Conservation (phyloP, 441 rosid species). For the Pelargonium citronellum region DNA sequence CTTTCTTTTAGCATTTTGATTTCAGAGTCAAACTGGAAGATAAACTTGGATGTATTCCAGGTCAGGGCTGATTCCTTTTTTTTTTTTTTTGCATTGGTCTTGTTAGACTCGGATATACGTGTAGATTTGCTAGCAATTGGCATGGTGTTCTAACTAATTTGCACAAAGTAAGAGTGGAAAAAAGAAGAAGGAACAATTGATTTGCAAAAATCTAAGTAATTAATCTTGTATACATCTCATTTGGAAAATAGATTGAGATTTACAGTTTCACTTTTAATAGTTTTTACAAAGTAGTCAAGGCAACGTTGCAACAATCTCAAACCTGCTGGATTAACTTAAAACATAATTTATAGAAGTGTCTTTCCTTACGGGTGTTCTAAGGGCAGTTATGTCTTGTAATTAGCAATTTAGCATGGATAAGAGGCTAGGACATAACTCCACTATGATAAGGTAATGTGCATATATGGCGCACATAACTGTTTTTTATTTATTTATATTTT, state of each 20-base stretch:
- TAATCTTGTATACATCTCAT: no score
- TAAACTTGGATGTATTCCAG: not conserved
- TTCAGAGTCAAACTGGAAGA: constrained; percentile 1
- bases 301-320: no score
- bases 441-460: not conserved
- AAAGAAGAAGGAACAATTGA: not conserved
- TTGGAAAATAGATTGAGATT: no score
- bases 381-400: not conserved
- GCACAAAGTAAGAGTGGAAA: not conserved
- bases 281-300: no score
- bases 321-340: no score
- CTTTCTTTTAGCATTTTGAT: constrained; percentile 8
- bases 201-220: no score
- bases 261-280: no score
- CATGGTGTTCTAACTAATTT: not conserved
- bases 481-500: not conserved
- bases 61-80: not conserved
- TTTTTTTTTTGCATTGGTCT: not conserved
- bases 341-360: not conserved
- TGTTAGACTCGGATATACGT: not conserved
- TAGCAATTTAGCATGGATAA: not conserved
- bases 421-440: not conserved
- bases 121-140: not conserved
- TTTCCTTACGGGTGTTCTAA: not conserved
- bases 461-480: not conserved